Conservation (phyloP, 352 stramenopile genomes). For the Pythium folliculosum region DNA sequence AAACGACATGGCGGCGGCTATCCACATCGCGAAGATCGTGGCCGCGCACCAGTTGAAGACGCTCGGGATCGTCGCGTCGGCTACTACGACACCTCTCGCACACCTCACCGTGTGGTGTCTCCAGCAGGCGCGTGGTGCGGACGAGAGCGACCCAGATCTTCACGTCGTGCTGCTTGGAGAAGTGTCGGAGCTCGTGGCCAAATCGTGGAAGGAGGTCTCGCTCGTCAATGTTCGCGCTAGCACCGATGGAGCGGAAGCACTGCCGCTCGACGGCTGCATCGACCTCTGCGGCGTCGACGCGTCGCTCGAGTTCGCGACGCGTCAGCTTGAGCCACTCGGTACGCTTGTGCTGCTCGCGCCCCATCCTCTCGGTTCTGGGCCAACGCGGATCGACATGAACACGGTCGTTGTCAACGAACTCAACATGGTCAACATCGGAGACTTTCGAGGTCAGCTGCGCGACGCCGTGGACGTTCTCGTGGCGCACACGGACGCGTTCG, state of each 20-base stretch:
- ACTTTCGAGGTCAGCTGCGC: slow-evolving; percentile 35
- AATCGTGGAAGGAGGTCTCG: neutral
- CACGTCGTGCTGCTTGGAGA: slow-evolving; percentile 11
- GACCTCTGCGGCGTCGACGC: slow-evolving; percentile 52
- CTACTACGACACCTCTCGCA: slow-evolving; percentile 17
- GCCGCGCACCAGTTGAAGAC: neutral
- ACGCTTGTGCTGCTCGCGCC: slow-evolving; percentile 25
- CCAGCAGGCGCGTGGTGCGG: neutral
- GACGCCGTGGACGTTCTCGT: slow-evolving; percentile 45
- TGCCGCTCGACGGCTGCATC: slow-evolving; percentile 42
- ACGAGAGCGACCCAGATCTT: neutral
- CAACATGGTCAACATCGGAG: slow-evolving; percentile 39
- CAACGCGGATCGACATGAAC: slow-evolving; percentile 62
- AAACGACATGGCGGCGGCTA: slow-evolving; percentile 18
- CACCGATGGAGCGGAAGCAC: neutral
- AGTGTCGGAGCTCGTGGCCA: neutral
- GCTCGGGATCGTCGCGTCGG: slow-evolving; percentile 32
- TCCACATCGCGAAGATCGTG: slow-evolving; percentile 15
- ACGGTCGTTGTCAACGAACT: slow-evolving; percentile 70
- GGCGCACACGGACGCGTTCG: neutral
- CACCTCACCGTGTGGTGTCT: slow-evolving; percentile 1
- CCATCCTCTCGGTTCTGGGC: neutral
- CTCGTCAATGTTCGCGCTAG: slow-evolving; percentile 5
- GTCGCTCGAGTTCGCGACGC: slow-evolving; percentile 45
- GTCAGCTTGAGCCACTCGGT: slow-evolving; percentile 32